A percentile compares a stretch with the other conserved stretches of the same genome.
These are phyloP conservation scores for Blastocystis sp. DNA, from an alignment of 352 stramenopile species.

Conservation along the genomic window DNA sequence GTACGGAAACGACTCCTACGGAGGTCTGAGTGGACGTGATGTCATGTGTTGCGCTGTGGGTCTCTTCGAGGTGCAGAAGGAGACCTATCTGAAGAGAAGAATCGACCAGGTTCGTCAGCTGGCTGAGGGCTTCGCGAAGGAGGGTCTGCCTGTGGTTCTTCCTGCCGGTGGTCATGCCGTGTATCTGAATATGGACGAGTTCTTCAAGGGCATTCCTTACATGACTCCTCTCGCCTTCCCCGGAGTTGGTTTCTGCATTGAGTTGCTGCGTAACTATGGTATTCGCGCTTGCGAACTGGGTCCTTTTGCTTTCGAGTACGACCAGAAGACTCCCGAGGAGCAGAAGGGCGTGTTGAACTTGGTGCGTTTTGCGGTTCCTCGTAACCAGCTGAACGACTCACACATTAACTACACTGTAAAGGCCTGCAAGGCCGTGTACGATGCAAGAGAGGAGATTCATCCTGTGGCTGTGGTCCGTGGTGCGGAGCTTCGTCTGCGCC, in stretches of 20 bases:
- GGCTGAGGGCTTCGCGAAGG: conserved; percentile 57
- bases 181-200: conserved; percentile 60
- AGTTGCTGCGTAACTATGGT: conserved; percentile 54
- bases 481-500: conserved; percentile 41
- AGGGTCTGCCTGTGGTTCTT: conserved; percentile 52
- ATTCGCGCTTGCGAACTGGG: conserved; percentile 60
- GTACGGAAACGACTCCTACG: conserved; percentile 61
- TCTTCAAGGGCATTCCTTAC: conserved; percentile 61
- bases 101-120: conserved; percentile 56
- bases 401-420: conserved; percentile 61
- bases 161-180: conserved; percentile 54
- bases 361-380: conserved; percentile 59
- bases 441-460: conserved; percentile 52
- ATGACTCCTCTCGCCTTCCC: conserved; percentile 56
- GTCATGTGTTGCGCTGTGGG: conserved; percentile 58
- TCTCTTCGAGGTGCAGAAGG: conserved; percentile 58
- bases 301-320: conserved; percentile 61
- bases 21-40: conserved; percentile 56
- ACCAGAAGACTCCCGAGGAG: conserved; percentile 60
- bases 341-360: conserved; percentile 59
- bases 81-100: conserved; percentile 41
- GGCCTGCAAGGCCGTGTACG: conserved; percentile 55
- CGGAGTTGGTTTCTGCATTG: conserved; percentile 60
- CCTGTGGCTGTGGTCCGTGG: conserved; percentile 34
- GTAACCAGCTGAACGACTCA: conserved; percentile 60